A percentile compares a stretch with the other conserved stretches of the same genome.
These are phyloP conservation scores for Termitomyces sp. DNA, from an alignment of 768 basidiomycete genomes.

Conservation along the genomic window DNA sequence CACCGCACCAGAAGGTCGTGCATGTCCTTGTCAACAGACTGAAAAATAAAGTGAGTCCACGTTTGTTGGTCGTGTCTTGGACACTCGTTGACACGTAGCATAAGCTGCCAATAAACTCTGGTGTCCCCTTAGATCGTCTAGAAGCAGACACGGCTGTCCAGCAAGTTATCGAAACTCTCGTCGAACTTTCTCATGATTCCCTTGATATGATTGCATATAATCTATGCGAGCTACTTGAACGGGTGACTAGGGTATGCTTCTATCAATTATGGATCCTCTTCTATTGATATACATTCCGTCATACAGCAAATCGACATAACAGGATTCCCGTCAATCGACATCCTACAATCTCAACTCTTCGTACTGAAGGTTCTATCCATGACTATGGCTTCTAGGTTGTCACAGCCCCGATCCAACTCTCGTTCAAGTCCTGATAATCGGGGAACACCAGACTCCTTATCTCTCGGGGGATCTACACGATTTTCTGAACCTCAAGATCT, in stretches of 20 bases:
- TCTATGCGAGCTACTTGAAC: slow-evolving; percentile 72
- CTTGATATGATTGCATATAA: slow-evolving; percentile 78
- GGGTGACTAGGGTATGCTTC: slow-evolving; percentile 59
- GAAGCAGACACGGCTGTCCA: slow-evolving; percentile 73
- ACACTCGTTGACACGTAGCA: slow-evolving; percentile 7
- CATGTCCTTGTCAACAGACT: slow-evolving; percentile 74
- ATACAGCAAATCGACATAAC: slow-evolving; percentile 47
- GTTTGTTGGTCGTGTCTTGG: neutral
- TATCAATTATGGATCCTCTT: neutral
- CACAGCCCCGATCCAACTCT: slow-evolving; percentile 35
- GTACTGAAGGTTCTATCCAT: slow-evolving; percentile 76
- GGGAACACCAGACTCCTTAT: slow-evolving; percentile 32
- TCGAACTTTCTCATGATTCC: slow-evolving; percentile 73
- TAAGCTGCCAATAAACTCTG: slow-evolving; percentile 85
- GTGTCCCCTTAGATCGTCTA: slow-evolving; percentile 61
- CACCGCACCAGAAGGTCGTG: slow-evolving; percentile 79
- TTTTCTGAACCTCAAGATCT: slow-evolving; percentile 49
- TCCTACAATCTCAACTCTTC: slow-evolving; percentile 83
- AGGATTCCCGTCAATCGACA: slow-evolving; percentile 55
- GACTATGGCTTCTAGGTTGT: slow-evolving; percentile 77
- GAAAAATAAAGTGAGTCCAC: slow-evolving; percentile 62
- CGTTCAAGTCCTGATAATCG: slow-evolving; percentile 32
- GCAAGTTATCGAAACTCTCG: slow-evolving; percentile 71
- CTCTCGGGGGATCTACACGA: slow-evolving; percentile 22
- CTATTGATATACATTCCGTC: neutral